Evolutionary conservation across 768 basidiomycete species (phyloP).

Genomic region (Macrolepiota albuminosa): DNA sequence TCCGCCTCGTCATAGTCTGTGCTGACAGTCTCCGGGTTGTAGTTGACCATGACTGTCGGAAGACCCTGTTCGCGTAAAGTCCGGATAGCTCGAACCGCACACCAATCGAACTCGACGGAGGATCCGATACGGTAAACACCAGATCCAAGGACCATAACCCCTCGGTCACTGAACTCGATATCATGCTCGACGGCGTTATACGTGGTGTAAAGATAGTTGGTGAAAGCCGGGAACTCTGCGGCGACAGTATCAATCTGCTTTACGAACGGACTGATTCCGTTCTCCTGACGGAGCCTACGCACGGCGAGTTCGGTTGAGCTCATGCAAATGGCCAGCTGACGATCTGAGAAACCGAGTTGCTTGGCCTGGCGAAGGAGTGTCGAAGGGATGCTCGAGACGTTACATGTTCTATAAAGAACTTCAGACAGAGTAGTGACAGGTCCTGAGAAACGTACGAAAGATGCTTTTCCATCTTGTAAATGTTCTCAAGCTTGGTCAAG

Average conservation of each 20-base stretch:
- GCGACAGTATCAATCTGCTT: conserved; percentile 99
- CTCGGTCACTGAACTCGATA: conserved; percentile 81
- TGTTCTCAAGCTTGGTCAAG: conserved; percentile 80
- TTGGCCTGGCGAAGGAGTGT: conserved; percentile 77
- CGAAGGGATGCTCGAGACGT: conserved; percentile 56
- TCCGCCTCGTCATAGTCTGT: conserved; percentile 99
- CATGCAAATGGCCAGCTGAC: conserved; percentile 78
- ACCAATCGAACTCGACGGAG: conserved; percentile 99
- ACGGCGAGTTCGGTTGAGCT: conserved; percentile 92
- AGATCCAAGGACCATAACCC: conserved; percentile 96
- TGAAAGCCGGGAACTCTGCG: conserved; percentile 97
- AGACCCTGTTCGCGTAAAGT: conserved; percentile 93
- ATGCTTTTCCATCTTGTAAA: conserved; percentile 74
- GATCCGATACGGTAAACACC: conserved; percentile 99
- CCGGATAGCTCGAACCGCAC: conserved; percentile 94
- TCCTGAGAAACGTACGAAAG: conserved; percentile 56
- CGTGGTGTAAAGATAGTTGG: conserved; percentile 98
- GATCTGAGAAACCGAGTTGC: conserved; percentile 94
- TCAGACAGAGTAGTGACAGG: conserved; percentile 3
- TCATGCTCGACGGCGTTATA: conserved; percentile 98
- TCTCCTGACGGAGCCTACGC: conserved; percentile 83
- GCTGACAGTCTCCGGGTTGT: conserved; percentile 98
- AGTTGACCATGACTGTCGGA: conserved; percentile 98
- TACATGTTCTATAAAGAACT: conserved; percentile 44
- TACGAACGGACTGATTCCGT: conserved; percentile 80